Percentiles rank a stretch among this genome's conserved stretches.
These are phyloP conservation scores for Aspergillus panamensis DNA, from an alignment of 495 filamentous ascomycete species.

Conservation along the genomic window DNA sequence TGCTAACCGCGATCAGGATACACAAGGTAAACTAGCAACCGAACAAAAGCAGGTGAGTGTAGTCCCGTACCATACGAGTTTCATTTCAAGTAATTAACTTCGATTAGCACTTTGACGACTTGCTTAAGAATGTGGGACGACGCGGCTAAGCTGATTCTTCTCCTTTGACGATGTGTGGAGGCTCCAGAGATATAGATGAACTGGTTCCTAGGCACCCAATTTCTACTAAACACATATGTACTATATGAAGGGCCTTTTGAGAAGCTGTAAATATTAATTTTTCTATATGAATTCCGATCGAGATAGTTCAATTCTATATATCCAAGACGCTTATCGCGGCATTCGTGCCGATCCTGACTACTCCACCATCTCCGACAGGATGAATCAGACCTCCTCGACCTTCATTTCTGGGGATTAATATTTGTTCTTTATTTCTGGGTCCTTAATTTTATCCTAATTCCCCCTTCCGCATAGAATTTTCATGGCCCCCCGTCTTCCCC, in stretches of 20 bases:
- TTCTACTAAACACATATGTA: neutral
- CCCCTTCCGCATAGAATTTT: neutral
- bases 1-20: constrained; percentile 50
- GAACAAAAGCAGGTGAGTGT: constrained; percentile 60
- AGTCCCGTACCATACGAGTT: neutral
- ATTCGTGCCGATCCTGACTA: neutral
- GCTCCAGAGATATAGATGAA: no score
- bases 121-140: constrained; percentile 40
- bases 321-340: neutral
- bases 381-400: neutral
- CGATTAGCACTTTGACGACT: constrained; percentile 42
- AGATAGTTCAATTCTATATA: neutral
- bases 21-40: constrained; percentile 69
- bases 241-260: neutral
- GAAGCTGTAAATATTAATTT: neutral
- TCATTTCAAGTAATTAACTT: constrained; percentile 2
- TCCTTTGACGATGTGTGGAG: no score
- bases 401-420: neutral
- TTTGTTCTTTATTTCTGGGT: neutral
- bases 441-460: neutral
- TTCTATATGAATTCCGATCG: neutral
- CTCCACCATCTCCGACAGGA: constrained; percentile 12
- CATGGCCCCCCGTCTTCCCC: constrained; percentile 23
- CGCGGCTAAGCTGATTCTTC: constrained; percentile 26
- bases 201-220: no score